Evolutionary conservation across 164 flowering plant genomes (phyloP), one percentile per base, ranked within the genome.

Genomic region (Chloranthus sessilifolius): DNA sequence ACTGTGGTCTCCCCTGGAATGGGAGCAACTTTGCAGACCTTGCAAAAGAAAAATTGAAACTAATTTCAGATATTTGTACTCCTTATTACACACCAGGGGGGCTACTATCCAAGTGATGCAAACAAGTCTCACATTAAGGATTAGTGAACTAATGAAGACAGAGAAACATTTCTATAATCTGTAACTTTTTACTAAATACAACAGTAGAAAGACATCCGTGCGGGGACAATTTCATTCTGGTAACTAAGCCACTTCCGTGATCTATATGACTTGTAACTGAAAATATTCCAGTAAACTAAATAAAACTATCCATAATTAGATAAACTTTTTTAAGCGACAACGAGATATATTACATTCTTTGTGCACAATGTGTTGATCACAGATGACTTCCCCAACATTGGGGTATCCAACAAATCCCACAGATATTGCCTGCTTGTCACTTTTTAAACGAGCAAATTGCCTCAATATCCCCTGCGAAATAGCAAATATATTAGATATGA

Each of bases 361-460:
- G 99, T 87, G 3, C 97, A 82, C 47, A 94, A 63, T 29, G 99
- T 94, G 61, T 94, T 94, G 63, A 94, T 94, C 36, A 94, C 99
- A 24, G 99, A 94, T 54, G 99, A 94, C 57, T 94, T 94, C 35
- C 35, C 99, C 99, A 65, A 94, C 99, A 75, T 94, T 94, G 22
- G 99, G 99, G 64, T 94, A 94, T 23, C 99, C 99, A 67, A 94
- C 66, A 71, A 94, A 94, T 48, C 99, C 99, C 44, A 94, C 99
- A 14, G 96, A 89, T 66, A 89, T 89, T 41, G 96, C 95, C 60
- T 94, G 99, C 63, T 87, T 94, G 72, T 94, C 99, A 69, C 85
- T 83, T 57, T 94, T 94, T 53, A 94, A 56, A 48, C 99, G 96
- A 21, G 99, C 68, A 67, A 83, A 94, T 62, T 94, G 99, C 62